Percentiles rank a stretch among this genome's conserved stretches.
phyloP scores from a whole-genome alignment of 768 basidiomycete genomes.

The Boletellus ananiceps region DNA sequence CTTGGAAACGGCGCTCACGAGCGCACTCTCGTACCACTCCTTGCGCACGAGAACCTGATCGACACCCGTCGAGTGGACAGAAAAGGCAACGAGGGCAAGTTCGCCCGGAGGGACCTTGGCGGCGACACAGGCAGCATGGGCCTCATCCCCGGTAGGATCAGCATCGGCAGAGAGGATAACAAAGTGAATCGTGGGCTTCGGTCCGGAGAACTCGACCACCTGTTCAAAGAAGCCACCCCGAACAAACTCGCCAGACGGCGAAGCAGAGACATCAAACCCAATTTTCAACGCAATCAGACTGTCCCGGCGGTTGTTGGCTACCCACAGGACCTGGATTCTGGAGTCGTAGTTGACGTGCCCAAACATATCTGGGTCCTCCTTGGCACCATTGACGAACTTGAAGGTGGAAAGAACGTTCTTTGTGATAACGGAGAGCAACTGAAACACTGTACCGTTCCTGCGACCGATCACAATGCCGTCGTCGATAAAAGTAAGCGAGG shows the following conservation, averaged over 20 bases:
- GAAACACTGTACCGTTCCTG: conserved; percentile 81
- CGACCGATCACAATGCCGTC: conserved; percentile 82
- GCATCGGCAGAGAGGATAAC: conserved; percentile 83
- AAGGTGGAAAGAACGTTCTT: conserved; percentile 72
- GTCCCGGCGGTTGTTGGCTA: conserved; percentile 80
- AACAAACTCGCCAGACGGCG: conserved; percentile 56
- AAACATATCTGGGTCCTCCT: conserved; percentile 82
- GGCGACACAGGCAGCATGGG: conserved; percentile 77
- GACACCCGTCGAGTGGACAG: conserved; percentile 85
- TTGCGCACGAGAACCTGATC: conserved; percentile 83
- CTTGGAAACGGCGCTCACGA: conserved; percentile 52
- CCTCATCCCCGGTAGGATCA: conserved; percentile 78
- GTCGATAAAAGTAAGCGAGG: conserved; percentile 81
- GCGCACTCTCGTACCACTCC: conserved; percentile 78
- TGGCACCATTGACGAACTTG: conserved; percentile 65
- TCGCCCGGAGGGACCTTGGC: conserved; percentile 75
- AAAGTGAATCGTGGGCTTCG: conserved; percentile 84
- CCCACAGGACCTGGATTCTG: conserved; percentile 81
- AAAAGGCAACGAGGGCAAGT: conserved; percentile 79
- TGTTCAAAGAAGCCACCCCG: conserved; percentile 72
- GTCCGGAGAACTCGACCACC: conserved; percentile 76
- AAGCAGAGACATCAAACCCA: conserved; percentile 55
- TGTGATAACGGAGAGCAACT: conserved; percentile 71
- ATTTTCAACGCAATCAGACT: conserved; percentile 80
- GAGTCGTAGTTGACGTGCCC: conserved; percentile 84